These are phyloP conservation scores for Selenicereus undatus DNA, from an alignment of 148 eudicot genomes.

Conservation along the genomic window DNA sequence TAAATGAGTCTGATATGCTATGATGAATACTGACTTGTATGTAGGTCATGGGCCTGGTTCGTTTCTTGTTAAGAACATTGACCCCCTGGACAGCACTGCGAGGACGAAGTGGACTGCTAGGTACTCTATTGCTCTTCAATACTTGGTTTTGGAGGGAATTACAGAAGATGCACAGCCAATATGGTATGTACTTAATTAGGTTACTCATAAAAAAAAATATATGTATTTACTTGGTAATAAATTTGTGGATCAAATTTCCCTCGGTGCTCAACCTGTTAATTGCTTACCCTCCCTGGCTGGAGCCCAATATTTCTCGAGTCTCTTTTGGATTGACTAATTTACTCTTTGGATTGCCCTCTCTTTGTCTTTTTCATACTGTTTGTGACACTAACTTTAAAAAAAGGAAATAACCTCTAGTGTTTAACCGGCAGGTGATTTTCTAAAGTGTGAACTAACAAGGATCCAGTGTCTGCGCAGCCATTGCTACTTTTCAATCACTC, in stretches of 20 bases:
- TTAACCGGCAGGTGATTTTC: too few relatives aligned
- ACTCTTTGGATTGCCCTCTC: too few relatives aligned
- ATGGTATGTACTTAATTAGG: not conserved
- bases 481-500: too few relatives aligned
- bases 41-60: conserved; percentile 58
- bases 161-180: conserved; percentile 26
- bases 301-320: not conserved
- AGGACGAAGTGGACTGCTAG: conserved; percentile 43
- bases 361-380: too few relatives aligned
- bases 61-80: conserved; percentile 38
- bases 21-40: conserved; percentile 16
- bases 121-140: conserved; percentile 79
- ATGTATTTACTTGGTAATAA: not conserved
- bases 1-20: not conserved
- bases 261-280: not conserved
- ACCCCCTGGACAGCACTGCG: conserved; percentile 17
- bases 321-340: too few relatives aligned
- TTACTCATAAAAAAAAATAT: too few relatives aligned
- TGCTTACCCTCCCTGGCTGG: not conserved
- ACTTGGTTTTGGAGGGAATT: conserved; percentile 61
- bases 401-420: too few relatives aligned
- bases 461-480: too few relatives aligned
- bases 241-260: not conserved
- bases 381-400: too few relatives aligned
- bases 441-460: too few relatives aligned